A percentile compares a stretch with the other conserved stretches of the same genome.
Conservation (phyloP, 495 filamentous ascomycete species). For the Penicillium silybi region DNA sequence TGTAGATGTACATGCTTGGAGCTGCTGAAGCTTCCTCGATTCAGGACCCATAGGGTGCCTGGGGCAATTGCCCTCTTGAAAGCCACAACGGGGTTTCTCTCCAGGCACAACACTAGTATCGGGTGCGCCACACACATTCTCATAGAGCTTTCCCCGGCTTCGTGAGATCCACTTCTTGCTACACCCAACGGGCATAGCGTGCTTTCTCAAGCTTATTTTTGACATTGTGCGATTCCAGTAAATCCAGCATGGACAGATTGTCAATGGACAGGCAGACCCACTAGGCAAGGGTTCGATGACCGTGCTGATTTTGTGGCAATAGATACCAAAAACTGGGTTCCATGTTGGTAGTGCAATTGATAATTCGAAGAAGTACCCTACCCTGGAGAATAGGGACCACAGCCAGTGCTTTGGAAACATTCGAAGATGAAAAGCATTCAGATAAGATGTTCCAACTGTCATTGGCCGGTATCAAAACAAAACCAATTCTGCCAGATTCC, state of each 20-base stretch:
- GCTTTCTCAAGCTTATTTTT: neutral
- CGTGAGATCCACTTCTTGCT: slow-evolving; percentile 19
- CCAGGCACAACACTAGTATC: slow-evolving; percentile 7
- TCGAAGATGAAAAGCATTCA: too few relatives aligned
- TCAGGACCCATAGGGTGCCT: slow-evolving; percentile 4
- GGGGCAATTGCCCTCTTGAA: slow-evolving; percentile 9
- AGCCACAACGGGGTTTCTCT: slow-evolving; percentile 18
- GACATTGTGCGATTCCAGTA: neutral
- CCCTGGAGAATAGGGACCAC: too few relatives aligned
- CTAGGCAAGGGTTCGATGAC: too few relatives aligned
- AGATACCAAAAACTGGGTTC: too few relatives aligned
- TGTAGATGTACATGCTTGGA: neutral
- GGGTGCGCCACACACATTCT: slow-evolving; percentile 10
- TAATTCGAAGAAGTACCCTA: too few relatives aligned
- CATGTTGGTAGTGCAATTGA: too few relatives aligned
- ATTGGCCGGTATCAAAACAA: too few relatives aligned
- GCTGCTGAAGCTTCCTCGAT: neutral
- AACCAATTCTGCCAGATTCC: too few relatives aligned
- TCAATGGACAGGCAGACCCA: neutral
- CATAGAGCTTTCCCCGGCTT: slow-evolving; percentile 21
- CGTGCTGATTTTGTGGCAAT: too few relatives aligned
- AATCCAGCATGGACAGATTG: neutral
- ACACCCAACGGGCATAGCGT: slow-evolving; percentile 19
- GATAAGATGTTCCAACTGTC: too few relatives aligned
- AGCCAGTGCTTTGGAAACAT: too few relatives aligned